These are phyloP conservation scores for Sugiyamaella neomexicana DNA, from an alignment of 1,139 yeast genomes.

Conservation along the genomic window DNA sequence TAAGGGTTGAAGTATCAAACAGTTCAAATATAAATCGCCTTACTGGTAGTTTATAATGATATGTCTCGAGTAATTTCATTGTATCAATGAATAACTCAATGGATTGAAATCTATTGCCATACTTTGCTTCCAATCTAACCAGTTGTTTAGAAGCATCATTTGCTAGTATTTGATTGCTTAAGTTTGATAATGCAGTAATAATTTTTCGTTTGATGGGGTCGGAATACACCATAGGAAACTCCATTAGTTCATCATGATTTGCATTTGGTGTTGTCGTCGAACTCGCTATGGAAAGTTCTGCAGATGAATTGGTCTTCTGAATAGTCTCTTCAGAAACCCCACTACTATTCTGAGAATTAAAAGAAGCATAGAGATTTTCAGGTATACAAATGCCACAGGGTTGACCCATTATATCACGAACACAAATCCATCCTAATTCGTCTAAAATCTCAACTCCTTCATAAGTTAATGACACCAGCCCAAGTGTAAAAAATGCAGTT, in stretches of 20 bases:
- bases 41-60: slow-evolving; percentile 62
- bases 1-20: slow-evolving; percentile 56
- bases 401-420: slow-evolving; percentile 51
- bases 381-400: slow-evolving; percentile 50
- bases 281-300: not conserved
- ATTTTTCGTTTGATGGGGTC: slow-evolving; percentile 51
- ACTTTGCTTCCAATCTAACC: slow-evolving; percentile 52
- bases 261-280: slow-evolving; percentile 3
- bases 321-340: no score
- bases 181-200: slow-evolving; percentile 58
- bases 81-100: slow-evolving; percentile 61
- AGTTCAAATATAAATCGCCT: slow-evolving; percentile 69
- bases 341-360: not conserved
- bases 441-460: slow-evolving; percentile 88
- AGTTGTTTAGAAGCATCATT: slow-evolving; percentile 66
- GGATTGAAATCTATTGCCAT: slow-evolving; percentile 58
- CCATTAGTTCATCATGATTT: slow-evolving; percentile 29
- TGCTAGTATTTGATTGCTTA: slow-evolving; percentile 62
- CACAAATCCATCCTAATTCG: slow-evolving; percentile 74
- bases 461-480: slow-evolving; percentile 67
- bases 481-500: slow-evolving; percentile 74
- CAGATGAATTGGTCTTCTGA: not conserved
- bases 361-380: not conserved
- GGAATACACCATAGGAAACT: slow-evolving; percentile 34
- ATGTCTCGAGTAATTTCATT: slow-evolving; percentile 62